Percentiles rank a stretch among this genome's conserved stretches.
phyloP scores from a whole-genome alignment of 2,329 filamentous ascomycete species.

The Aureobasidium sp. region DNA sequence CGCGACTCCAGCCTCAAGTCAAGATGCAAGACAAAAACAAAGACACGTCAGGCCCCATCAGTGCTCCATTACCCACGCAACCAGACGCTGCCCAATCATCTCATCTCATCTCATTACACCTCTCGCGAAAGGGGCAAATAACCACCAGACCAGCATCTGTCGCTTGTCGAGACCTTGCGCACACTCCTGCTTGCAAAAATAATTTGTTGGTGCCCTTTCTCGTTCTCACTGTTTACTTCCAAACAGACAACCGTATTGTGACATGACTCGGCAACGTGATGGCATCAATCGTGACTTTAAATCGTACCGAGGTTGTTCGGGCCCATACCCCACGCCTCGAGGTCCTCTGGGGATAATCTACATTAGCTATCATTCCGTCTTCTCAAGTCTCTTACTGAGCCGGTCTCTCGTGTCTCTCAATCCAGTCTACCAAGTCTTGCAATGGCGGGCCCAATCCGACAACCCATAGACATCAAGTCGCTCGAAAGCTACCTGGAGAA shows the following conservation, averaged over 20 bases:
- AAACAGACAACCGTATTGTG: not conserved
- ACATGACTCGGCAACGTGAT: constrained; percentile 5
- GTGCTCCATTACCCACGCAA: not conserved
- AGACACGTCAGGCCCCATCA: constrained; percentile 7
- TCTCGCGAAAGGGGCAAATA: not conserved
- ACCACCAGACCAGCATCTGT: not conserved
- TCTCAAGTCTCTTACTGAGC: not conserved
- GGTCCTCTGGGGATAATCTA: not conserved
- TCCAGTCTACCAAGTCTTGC: not conserved
- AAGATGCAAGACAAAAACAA: constrained; percentile 6
- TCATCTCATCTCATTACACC: not conserved
- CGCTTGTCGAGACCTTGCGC: no score
- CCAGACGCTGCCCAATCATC: not conserved
- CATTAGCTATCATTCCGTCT: not conserved
- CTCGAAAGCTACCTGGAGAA: constrained; percentile 69
- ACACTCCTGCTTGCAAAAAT: not conserved
- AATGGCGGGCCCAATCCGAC: constrained; percentile 82
- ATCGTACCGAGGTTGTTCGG: constrained; percentile 9
- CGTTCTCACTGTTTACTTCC: not conserved
- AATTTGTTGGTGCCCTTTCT: not conserved
- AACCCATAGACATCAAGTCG: constrained; percentile 75
- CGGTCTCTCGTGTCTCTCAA: not conserved
- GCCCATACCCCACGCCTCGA: not conserved
- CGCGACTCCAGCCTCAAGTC: not conserved
- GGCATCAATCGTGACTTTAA: not conserved